These are phyloP conservation scores for Gillenia trifoliata DNA, from an alignment of 306 rosid species.

Conservation along the genomic window DNA sequence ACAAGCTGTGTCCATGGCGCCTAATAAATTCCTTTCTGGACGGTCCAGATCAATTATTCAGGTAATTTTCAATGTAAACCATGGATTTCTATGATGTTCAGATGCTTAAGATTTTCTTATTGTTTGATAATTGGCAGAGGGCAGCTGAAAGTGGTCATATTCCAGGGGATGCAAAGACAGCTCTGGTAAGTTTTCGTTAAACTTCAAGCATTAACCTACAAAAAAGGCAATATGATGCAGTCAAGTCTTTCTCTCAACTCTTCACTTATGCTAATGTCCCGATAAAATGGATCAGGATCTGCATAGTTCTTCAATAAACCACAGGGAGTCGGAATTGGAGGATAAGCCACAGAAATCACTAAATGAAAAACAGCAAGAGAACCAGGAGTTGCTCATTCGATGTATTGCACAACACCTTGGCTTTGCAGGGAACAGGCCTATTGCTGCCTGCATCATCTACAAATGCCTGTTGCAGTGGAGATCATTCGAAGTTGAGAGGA, in stretches of 20 bases:
- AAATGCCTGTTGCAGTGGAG: slow-evolving; percentile 99
- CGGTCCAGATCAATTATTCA: slow-evolving; percentile 78
- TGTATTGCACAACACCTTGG: slow-evolving; percentile 92
- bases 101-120: slow-evolving; percentile 25
- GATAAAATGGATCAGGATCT: slow-evolving; percentile 44
- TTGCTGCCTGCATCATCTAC: slow-evolving; percentile 93
- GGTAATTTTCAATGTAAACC: slow-evolving; percentile 36
- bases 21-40: slow-evolving; percentile 74
- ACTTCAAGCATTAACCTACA: neutral
- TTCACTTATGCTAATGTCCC: slow-evolving; percentile 7
- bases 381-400: slow-evolving; percentile 81
- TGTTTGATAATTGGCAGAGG: slow-evolving; percentile 49
- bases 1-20: slow-evolving; percentile 89
- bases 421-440: slow-evolving; percentile 80
- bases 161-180: slow-evolving; percentile 51
- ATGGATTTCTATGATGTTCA: slow-evolving; percentile 8
- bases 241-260: slow-evolving; percentile 3
- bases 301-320: slow-evolving; percentile 62
- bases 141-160: slow-evolving; percentile 63
- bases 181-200: slow-evolving; percentile 45
- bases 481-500: slow-evolving; percentile 97
- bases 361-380: slow-evolving; percentile 99
- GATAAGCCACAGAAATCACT: slow-evolving; percentile 97
- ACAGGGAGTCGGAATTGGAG: slow-evolving; percentile 83
- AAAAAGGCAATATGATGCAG: neutral